Base-by-base conservation (phyloP, 805 yeast species). In the Pichia occidentalis region DNA sequence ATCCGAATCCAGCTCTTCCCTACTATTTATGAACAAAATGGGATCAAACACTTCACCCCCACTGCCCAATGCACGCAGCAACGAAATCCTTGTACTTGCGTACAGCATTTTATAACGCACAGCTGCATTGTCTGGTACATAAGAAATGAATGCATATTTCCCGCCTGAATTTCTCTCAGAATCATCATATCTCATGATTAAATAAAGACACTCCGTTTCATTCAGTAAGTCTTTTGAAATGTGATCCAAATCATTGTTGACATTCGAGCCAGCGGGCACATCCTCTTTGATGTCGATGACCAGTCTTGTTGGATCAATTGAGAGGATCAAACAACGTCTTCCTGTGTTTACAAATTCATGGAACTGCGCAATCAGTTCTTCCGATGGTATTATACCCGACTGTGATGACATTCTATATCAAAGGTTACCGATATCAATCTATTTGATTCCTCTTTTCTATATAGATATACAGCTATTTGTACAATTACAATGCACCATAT, bases 21-120 rank as follows among this genome's bases (percentile, higher is more conserved):
- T 50, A 23, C 71, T 76, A 29, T 82, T 77, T 61, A 80, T 65
- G 42, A 72, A 70, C 7, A 80, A 53, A 34, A 69, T 63, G 2
- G 71, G 69, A 27, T 64, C 53, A 37, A 63, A 61, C 40, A n/a
- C n/a, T n/a, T 69, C 71, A 13, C 64, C 51, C 5, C 96, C 96
- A n/a, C 32, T 19, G 18, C 39, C 32, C 27, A 90, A 66, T 45
- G 81, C 80, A 48, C 83, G 75, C 39, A 84, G 62, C 25, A 92
- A 60, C 1, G 92, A 76, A 56, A 76, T 81, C 44, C 85, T 85
- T 9, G 94, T 79, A 2, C 96, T 85, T 4, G 97, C 97, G 57
- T 88, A 92, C 34, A 92, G 67, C 97, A 92, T 92, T 58, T 90
- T 92, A 40, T 73, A 70, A 41, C 87, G 73, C 26, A 90, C 88